phyloP scores from a whole-genome alignment of 495 filamentous ascomycete species.

The Lepidopterella palustris region DNA sequence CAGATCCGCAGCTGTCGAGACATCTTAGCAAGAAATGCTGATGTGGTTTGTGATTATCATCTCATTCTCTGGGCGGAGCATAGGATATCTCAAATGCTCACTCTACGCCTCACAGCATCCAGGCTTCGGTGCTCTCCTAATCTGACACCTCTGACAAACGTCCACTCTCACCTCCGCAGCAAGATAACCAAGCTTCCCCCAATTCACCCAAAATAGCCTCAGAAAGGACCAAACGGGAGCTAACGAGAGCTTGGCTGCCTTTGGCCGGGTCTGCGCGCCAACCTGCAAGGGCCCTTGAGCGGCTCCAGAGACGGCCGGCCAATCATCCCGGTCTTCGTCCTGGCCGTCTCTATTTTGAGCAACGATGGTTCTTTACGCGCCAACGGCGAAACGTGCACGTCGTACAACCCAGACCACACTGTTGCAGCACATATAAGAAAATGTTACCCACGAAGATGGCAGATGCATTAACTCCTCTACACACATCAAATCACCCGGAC shows the following conservation, averaged over 20 bases:
- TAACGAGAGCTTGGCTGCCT: conserved; percentile 1
- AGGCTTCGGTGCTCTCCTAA: too few species aligned
- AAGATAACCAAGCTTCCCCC: too few species aligned
- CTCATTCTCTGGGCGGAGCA: too few species aligned
- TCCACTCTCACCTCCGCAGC: too few species aligned
- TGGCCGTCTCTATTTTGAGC: not conserved
- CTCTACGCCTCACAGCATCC: too few species aligned
- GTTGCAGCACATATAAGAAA: not conserved
- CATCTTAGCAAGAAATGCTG: too few species aligned
- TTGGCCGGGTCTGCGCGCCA: not conserved
- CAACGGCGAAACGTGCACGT: not conserved
- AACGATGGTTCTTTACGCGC: not conserved
- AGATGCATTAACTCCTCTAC: not conserved
- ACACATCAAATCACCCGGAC: not conserved
- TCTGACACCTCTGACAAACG: too few species aligned
- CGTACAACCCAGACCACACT: not conserved
- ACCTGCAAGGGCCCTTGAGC: not conserved
- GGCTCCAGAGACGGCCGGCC: not conserved
- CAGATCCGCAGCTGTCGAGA: too few species aligned
- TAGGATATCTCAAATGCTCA: too few species aligned
- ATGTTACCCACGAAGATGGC: not conserved
- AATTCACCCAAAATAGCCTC: conserved; percentile 4
- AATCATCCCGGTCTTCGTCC: not conserved
- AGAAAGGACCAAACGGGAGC: not conserved
- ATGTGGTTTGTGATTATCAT: too few species aligned